Conservation (phyloP, 2,329 filamentous ascomycete genomes). For the Sphaceloma murrayae region DNA sequence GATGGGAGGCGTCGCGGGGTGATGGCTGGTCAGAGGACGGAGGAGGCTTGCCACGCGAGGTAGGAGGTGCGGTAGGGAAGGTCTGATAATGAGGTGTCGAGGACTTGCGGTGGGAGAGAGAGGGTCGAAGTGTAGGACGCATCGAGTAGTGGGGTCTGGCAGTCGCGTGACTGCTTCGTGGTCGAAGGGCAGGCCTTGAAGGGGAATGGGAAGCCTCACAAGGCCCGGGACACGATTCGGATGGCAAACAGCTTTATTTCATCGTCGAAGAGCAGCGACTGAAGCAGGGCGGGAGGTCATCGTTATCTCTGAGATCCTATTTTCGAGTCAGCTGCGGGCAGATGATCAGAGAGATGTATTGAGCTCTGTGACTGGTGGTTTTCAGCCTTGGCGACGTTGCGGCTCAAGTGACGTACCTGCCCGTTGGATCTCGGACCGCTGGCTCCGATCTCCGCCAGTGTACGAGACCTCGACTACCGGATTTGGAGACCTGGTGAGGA, state of each 20-base stretch:
- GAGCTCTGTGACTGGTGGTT: conserved; percentile 11
- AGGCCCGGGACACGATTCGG: no score
- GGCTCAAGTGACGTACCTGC: conserved; percentile 13
- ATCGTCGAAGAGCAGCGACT: no score
- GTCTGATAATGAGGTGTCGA: conserved; percentile 66
- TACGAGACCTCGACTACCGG: not conserved
- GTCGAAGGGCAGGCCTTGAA: not conserved
- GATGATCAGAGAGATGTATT: conserved; percentile 4
- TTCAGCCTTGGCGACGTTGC: conserved; percentile 8
- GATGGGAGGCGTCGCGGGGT: conserved; percentile 21
- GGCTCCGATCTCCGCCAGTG: not conserved
- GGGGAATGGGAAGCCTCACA: no score
- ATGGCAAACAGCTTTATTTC: no score
- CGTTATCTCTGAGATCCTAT: conserved; percentile 1
- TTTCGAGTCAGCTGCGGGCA: conserved; percentile 11
- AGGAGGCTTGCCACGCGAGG: conserved; percentile 39
- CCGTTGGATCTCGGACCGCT: not conserved
- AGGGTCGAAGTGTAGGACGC: conserved; percentile 18
- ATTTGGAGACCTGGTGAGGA: no score
- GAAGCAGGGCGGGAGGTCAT: no score
- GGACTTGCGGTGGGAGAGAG: conserved; percentile 37
- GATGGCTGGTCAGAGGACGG: conserved; percentile 30
- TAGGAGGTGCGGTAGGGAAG: conserved; percentile 64
- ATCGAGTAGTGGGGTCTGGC: not conserved
- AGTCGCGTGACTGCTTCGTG: conserved; percentile 12